phyloP scores from a whole-genome alignment of 805 yeast genomes.

The Pichia kluyveri region DNA sequence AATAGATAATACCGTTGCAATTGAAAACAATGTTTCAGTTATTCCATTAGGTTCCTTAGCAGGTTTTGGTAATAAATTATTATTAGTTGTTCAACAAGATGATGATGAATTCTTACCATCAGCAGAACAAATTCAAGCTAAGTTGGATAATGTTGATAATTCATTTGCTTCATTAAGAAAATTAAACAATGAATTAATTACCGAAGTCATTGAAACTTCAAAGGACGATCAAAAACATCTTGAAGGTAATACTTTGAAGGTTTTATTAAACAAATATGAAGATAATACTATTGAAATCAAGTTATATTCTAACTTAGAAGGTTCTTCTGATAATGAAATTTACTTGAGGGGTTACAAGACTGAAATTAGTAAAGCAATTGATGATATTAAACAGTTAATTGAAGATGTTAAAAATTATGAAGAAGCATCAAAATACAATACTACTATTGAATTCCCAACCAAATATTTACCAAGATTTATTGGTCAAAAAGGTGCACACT shows the following conservation, averaged over 20 bases:
- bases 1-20: slow-evolving; percentile 36
- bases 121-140: slow-evolving; percentile 45
- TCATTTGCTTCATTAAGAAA: slow-evolving; percentile 52
- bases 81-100: slow-evolving; percentile 44
- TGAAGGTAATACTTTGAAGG: slow-evolving; percentile 47
- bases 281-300: slow-evolving; percentile 33
- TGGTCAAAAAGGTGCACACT: slow-evolving; percentile 79
- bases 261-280: slow-evolving; percentile 25
- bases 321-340: slow-evolving; percentile 40
- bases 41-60: slow-evolving; percentile 49
- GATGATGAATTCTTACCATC: slow-evolving; percentile 71
- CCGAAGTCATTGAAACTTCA: slow-evolving; percentile 43
- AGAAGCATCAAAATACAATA: slow-evolving; percentile 30
- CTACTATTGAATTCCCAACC: slow-evolving; percentile 54
- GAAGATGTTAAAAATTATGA: slow-evolving; percentile 35
- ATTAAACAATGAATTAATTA: slow-evolving; percentile 43
- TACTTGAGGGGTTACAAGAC: slow-evolving; percentile 60
- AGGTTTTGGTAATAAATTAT: slow-evolving; percentile 35
- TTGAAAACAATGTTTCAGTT: slow-evolving; percentile 40
- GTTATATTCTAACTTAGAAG: slow-evolving; percentile 36
- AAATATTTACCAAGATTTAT: slow-evolving; percentile 68
- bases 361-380: slow-evolving; percentile 47
- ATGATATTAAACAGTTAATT: slow-evolving; percentile 44
- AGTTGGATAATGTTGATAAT: slow-evolving; percentile 44
- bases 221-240: slow-evolving; percentile 49